Evolutionary conservation across 2,329 filamentous ascomycete genomes (phyloP), one percentile per base, ranked within the genome.

Genomic region (Dactylellina drechsleri): DNA sequence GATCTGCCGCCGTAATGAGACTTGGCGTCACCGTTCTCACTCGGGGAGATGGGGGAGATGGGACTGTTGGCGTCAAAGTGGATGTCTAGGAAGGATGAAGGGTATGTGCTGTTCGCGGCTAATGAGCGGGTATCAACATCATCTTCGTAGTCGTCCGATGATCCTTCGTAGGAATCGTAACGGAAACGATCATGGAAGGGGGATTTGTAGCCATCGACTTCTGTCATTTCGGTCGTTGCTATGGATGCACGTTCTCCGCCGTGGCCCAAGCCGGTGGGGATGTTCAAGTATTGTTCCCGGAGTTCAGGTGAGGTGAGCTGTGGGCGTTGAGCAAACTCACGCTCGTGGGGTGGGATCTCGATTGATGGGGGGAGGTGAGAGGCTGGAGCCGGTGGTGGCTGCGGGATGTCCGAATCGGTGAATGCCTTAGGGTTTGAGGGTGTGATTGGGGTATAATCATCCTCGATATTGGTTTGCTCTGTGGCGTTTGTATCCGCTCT

Each of bases 101-200:
- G 72, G 20, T 76, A 76, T 13, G 61, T 61, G 60, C 66, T 70
- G 28, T 71, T 66, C 7, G 65, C 66, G 18, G 72, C 60, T 41
- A 71, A 10, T 8, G 66, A 66, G 26, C 72, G 72, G 23, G 43
- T 40, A 31, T 66, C 66, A 18, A 61, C 54, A 47, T 70, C 57
- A 18, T 67, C 47, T 16, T 67, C 36, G 15, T 56, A 43, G 20
- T 62, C 70, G 1, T 57, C 61, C 23, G 62, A 62, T 4, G 28
- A 47, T 18, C 68, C 71, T 15, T 16, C 41, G 28, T 75, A 75
- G n/a, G 52, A 28, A 1, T 41, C 26, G 26, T 75, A 75, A 20
- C 68, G 71, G 53, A 68, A 75, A 18, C 71, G 71, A 23, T 76
- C 72, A 28, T 76, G 72, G 66, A 76, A 70, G 7, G 66, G 66